Evolutionary conservation across 495 filamentous ascomycete species (phyloP).

Genomic region (Parachaetomium inaequale): DNA sequence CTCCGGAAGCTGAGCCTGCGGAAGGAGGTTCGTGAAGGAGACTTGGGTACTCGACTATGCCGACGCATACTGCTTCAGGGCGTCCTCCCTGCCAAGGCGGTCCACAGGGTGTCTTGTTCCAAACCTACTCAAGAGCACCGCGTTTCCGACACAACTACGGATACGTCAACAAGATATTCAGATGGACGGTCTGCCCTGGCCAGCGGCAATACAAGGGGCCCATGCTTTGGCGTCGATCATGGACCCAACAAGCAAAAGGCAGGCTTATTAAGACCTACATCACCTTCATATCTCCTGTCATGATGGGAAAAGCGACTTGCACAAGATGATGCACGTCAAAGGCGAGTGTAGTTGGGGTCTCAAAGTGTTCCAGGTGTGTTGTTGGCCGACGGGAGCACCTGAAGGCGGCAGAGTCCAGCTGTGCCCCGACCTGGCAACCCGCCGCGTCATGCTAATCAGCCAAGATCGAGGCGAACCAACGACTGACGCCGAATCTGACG

Average conservation of each 20-base stretch:
- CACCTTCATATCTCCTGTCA: background rate
- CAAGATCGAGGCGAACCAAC: background rate
- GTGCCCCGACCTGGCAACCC: background rate
- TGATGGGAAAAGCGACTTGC: background rate
- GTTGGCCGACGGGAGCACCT: background rate
- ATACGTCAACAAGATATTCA: background rate
- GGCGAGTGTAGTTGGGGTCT: background rate
- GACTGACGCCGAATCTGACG: background rate
- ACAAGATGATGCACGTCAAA: background rate
- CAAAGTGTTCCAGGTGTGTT: background rate
- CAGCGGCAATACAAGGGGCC: background rate
- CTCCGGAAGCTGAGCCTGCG: constrained; percentile 21
- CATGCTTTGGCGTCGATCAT: background rate
- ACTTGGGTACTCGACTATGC: too few relatives aligned
- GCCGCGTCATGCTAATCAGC: background rate
- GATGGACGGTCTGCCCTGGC: background rate
- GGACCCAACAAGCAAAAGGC: background rate
- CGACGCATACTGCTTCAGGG: too few relatives aligned
- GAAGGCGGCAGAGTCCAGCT: background rate
- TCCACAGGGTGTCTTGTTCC: too few relatives aligned
- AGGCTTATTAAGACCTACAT: background rate
- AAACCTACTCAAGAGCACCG: background rate
- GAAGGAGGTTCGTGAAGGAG: background rate
- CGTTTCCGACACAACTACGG: too few relatives aligned
- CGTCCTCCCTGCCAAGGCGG: too few relatives aligned